Conservation (phyloP, 192 early-diverging fungal genomes). For the Mortierella hygrophila region DNA sequence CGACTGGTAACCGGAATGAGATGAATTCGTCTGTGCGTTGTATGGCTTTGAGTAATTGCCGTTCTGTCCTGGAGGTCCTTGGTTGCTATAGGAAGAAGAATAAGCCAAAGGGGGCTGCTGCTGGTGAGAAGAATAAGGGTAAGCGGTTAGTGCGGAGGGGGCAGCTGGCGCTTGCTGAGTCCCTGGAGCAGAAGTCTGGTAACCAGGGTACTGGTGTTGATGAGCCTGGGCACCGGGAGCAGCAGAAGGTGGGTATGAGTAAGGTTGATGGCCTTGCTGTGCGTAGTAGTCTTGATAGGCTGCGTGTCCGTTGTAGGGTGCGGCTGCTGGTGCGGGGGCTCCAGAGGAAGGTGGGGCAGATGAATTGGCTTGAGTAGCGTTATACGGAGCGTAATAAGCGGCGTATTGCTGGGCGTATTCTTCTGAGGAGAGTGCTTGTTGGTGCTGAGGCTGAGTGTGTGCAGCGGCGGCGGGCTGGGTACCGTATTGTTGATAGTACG, state of each 20-base stretch:
- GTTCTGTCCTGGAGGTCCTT: constrained; percentile 1
- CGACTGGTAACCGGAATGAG: constrained; percentile 22
- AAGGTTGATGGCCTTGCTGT: constrained; percentile 31
- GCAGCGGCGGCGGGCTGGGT: neutral
- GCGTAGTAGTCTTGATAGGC: constrained; percentile 38
- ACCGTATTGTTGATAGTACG: constrained; percentile 47
- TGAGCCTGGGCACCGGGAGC: constrained; percentile 31
- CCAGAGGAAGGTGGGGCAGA: constrained; percentile 34
- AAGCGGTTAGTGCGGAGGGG: constrained; percentile 42
- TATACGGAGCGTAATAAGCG: constrained; percentile 47
- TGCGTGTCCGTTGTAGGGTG: constrained; percentile 24
- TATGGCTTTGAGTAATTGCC: constrained; percentile 7
- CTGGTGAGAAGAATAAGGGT: constrained; percentile 42
- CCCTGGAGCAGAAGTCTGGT: constrained; percentile 13
- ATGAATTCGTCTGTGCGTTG: neutral
- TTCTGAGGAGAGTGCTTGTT: constrained; percentile 20
- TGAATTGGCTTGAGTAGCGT: constrained; percentile 14
- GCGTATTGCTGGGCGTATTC: constrained; percentile 56
- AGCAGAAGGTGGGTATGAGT: constrained; percentile 32
- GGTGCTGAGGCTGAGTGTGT: constrained; percentile 1
- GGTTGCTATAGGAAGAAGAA: constrained; percentile 45
- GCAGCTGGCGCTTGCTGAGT: constrained; percentile 19
- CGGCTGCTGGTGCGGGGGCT: constrained; percentile 23
- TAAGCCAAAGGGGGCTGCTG: constrained; percentile 26
- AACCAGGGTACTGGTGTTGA: constrained; percentile 24